Conservation (phyloP, 345 rosid genomes). For the Boechera stricta region DNA sequence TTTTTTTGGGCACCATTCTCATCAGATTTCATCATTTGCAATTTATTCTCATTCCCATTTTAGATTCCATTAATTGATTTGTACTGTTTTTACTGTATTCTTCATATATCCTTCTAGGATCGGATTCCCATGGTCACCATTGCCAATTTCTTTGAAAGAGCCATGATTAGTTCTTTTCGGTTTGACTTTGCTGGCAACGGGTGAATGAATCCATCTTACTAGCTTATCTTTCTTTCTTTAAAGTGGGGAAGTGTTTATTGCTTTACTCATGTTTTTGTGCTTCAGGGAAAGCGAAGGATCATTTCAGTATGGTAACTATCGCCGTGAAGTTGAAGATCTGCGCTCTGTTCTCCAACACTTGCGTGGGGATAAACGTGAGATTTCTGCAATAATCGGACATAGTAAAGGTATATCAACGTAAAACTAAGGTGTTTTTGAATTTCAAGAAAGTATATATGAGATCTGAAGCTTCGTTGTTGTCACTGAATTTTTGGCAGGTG, state of each 20-base stretch:
- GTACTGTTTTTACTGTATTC: not conserved
- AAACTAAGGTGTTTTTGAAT: not conserved
- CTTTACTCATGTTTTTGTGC: conserved; percentile 21
- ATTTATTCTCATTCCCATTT: not conserved
- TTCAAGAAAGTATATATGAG: not conserved
- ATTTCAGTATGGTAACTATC: conserved; percentile 88
- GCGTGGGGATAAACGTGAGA: conserved; percentile 45
- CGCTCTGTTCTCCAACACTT: conserved; percentile 65
- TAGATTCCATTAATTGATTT: not conserved
- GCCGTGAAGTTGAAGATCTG: conserved; percentile 80
- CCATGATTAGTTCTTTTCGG: conserved; percentile 70
- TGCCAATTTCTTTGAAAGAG: conserved; percentile 58
- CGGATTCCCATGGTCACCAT: conserved; percentile 76
- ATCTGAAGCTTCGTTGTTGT: conserved; percentile 15
- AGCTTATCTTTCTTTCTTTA: not conserved
- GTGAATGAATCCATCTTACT: conserved; percentile 39
- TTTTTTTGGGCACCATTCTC: not conserved
- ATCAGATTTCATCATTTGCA: not conserved
- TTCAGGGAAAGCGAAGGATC: conserved; percentile 88
- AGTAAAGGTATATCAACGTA: conserved; percentile 72
- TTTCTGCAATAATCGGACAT: conserved; percentile 75
- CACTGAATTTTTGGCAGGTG: conserved; percentile 57
- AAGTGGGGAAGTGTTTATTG: not conserved
- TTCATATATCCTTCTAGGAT: conserved; percentile 47
- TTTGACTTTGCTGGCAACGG: conserved; percentile 96